Conservation (phyloP, 2,329 filamentous ascomycete genomes). For the Fusarium scirpi region DNA sequence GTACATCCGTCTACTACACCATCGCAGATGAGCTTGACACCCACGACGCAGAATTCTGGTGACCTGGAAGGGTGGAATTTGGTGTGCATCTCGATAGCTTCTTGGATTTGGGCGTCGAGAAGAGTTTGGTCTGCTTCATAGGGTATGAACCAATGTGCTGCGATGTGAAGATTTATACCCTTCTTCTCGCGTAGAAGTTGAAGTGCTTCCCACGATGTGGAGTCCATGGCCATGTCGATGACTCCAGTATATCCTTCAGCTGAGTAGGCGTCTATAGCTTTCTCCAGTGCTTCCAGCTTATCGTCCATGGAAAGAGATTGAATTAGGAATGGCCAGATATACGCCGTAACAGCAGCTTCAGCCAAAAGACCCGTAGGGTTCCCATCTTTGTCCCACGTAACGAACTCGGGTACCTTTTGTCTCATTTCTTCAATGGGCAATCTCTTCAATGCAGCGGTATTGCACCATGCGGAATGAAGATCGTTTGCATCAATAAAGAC, state of each 20-base stretch:
- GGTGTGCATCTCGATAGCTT: slow-evolving; percentile 56
- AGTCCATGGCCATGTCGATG: slow-evolving; percentile 67
- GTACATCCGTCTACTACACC: slow-evolving; percentile 75
- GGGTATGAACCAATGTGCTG: slow-evolving; percentile 60
- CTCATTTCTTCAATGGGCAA: slow-evolving; percentile 56
- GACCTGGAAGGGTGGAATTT: slow-evolving; percentile 45
- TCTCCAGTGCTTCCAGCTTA: slow-evolving; percentile 56
- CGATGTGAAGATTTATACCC: slow-evolving; percentile 56
- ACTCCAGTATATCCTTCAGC: slow-evolving; percentile 61
- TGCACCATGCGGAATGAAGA: slow-evolving; percentile 65
- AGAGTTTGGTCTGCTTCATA: slow-evolving; percentile 52
- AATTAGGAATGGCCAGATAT: slow-evolving; percentile 62
- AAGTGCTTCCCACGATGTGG: slow-evolving; percentile 59
- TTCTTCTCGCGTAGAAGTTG: slow-evolving; percentile 52
- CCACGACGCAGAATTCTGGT: slow-evolving; percentile 59
- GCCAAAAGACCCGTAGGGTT: slow-evolving; percentile 59
- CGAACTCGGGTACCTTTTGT: slow-evolving; percentile 58
- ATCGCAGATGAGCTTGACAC: slow-evolving; percentile 74
- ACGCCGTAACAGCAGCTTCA: slow-evolving; percentile 58
- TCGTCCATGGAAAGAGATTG: slow-evolving; percentile 56
- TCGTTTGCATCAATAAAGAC: slow-evolving; percentile 65
- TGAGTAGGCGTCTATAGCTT: slow-evolving; percentile 60
- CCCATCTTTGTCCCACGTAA: slow-evolving; percentile 58
- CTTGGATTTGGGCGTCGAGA: slow-evolving; percentile 57
- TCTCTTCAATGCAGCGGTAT: slow-evolving; percentile 59